Conservation (phyloP, 2,329 filamentous ascomycete species). For the Dothideomycetes sp. region DNA sequence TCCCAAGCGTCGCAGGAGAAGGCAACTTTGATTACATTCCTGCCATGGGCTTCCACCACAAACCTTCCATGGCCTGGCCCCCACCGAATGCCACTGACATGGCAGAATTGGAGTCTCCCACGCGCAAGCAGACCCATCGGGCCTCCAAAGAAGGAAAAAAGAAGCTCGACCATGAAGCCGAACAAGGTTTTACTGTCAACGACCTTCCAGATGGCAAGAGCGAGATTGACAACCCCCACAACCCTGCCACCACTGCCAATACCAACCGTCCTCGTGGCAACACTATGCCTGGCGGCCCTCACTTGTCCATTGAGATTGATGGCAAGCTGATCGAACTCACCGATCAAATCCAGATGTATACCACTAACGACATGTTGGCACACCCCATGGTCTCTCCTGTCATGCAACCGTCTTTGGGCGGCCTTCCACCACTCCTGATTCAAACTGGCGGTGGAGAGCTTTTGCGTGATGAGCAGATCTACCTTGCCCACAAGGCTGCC, state of each 20-base stretch:
- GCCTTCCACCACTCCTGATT: constrained; percentile 77
- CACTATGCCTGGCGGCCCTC: constrained; percentile 19
- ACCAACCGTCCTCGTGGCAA: constrained; percentile 5
- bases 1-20: constrained; percentile 73
- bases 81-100: constrained; percentile 75
- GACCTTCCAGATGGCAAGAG: constrained; percentile 15
- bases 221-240: not conserved
- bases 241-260: not conserved
- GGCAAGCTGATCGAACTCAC: constrained; percentile 64
- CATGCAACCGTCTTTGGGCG: constrained; percentile 79
- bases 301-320: constrained; percentile 58
- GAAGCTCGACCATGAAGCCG: constrained; percentile 22
- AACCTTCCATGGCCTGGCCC: constrained; percentile 84
- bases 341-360: constrained; percentile 85
- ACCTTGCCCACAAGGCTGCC: constrained; percentile 87
- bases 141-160: constrained; percentile 7
- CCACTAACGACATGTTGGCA: constrained; percentile 73
- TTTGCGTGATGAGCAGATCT: constrained; percentile 88
- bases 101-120: constrained; percentile 15
- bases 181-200: constrained; percentile 29
- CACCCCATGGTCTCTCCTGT: constrained; percentile 87
- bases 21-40: constrained; percentile 81
- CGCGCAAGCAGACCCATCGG: not conserved
- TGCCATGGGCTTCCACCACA: constrained; percentile 76
- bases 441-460: constrained; percentile 83